Percentiles rank a stretch among this genome's conserved stretches.
Conservation (phyloP, 2,329 filamentous ascomycete genomes). For the Cercospora berteroae region DNA sequence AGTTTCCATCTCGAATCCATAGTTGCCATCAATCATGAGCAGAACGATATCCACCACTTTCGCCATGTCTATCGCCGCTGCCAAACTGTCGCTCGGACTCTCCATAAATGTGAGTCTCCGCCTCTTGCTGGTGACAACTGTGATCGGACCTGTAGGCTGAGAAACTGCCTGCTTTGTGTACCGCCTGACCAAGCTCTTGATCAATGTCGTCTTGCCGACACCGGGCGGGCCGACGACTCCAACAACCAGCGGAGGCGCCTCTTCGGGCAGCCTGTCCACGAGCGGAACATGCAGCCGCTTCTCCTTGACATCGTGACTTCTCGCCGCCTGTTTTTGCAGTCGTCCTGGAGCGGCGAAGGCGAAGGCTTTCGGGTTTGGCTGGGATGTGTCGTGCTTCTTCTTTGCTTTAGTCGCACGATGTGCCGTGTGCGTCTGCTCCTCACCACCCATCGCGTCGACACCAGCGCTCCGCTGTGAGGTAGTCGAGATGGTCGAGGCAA, state of each 20-base stretch:
- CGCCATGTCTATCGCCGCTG: slow-evolving; percentile 93
- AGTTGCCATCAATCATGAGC: slow-evolving; percentile 98
- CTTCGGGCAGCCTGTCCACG: slow-evolving; percentile 91
- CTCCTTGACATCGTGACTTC: slow-evolving; percentile 82
- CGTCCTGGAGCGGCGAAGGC: slow-evolving; percentile 79
- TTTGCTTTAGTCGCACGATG: slow-evolving; percentile 88
- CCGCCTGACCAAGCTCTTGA: slow-evolving; percentile 89
- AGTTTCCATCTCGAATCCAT: slow-evolving; percentile 99
- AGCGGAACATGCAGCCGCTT: slow-evolving; percentile 94
- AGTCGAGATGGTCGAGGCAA: not conserved
- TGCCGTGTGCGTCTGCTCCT: slow-evolving; percentile 75
- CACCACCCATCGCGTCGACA: slow-evolving; percentile 33
- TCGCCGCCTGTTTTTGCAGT: slow-evolving; percentile 69
- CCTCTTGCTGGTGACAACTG: slow-evolving; percentile 93
- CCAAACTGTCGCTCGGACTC: slow-evolving; percentile 89
- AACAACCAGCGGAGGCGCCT: slow-evolving; percentile 89
- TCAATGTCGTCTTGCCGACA: slow-evolving; percentile 88
- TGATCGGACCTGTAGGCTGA: slow-evolving; percentile 86
- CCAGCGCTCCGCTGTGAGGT: not conserved
- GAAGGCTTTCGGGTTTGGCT: slow-evolving; percentile 86
- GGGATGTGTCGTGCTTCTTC: slow-evolving; percentile 64
- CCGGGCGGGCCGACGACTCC: slow-evolving; percentile 92
- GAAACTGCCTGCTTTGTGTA: slow-evolving; percentile 95
- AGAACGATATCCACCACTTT: slow-evolving; percentile 97
- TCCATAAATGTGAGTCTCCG: slow-evolving; percentile 93